These are phyloP conservation scores for Gymnopilus dilepis DNA, from an alignment of 768 basidiomycete genomes.

Conservation along the genomic window DNA sequence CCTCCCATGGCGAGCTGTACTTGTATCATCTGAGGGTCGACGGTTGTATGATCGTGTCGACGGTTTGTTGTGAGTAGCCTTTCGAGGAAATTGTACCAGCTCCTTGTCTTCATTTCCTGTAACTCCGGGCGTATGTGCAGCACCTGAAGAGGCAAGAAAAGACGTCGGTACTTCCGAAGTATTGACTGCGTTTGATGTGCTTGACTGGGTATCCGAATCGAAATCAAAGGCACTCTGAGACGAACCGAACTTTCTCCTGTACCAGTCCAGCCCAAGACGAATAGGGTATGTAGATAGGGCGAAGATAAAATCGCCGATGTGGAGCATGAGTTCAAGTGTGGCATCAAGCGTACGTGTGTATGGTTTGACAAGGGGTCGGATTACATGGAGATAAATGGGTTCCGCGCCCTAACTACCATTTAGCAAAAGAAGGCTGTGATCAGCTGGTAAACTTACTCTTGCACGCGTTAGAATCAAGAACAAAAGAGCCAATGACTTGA, in stretches of 20 bases:
- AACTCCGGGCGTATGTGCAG: neutral
- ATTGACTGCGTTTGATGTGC: constrained; percentile 25
- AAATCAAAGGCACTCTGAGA: constrained; percentile 24
- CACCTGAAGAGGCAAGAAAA: constrained; percentile 24
- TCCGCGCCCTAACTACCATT: constrained; percentile 70
- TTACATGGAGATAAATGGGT: constrained; percentile 80
- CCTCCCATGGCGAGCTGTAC: neutral
- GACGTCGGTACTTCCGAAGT: constrained; percentile 29
- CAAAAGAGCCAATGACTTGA: constrained; percentile 74
- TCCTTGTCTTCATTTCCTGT: neutral
- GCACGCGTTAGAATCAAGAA: constrained; percentile 81
- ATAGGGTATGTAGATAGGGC: constrained; percentile 46
- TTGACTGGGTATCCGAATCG: constrained; percentile 25
- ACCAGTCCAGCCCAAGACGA: constrained; percentile 41
- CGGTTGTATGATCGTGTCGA: constrained; percentile 7
- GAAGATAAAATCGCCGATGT: constrained; percentile 68
- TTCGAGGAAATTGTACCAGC: neutral
- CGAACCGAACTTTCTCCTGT: constrained; percentile 34
- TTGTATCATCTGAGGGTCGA: constrained; percentile 8
- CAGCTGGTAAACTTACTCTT: constrained; percentile 51
- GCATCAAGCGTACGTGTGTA: constrained; percentile 72
- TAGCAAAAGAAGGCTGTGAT: neutral
- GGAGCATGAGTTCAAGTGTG: constrained; percentile 60
- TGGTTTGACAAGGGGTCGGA: constrained; percentile 80
- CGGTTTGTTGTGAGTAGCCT: neutral